Base-by-base conservation (phyloP, 2,329 filamentous ascomycete species). In the Elsinoe perseae region DNA sequence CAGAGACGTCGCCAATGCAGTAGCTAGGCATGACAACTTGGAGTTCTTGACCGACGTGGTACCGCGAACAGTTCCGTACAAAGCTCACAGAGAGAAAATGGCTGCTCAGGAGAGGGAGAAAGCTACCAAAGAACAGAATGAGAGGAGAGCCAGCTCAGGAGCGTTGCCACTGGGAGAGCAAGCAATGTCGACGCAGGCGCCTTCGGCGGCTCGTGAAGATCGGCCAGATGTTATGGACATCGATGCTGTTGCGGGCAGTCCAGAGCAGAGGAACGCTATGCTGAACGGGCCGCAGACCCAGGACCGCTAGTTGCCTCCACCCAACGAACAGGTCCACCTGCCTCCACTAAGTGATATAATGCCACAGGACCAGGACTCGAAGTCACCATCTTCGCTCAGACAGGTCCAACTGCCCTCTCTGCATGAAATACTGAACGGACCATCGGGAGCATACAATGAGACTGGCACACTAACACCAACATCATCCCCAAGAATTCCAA, bases 11-110 rank as follows among this genome's bases (percentile, higher is more conserved):
- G 89, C 91, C 63, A 87, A 83, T 65, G 92, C 93, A 25, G 85
- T 97, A 56, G 82, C 87, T 6, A 86, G 89, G 68, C 84, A 90
- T 60, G 93, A 97, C 71, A 95, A 95, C 69, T 85, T 98, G 53
- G 91, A 98, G 70, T 98, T 98, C 68, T 81, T 98, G 12, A 80
- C 87, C 60, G 93, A 98, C 71, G 82, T 95, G 23, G 87, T 96
- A 34, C 93, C 93, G 57, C 87, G 86, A 69, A 96, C 91, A 1
- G 81, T 85, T 4, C 84, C 88, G 14, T 95, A 84, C 75, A 88
- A 87, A 68, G 81, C 87, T 63, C 81, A 87, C 73, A 92, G 90
- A 74, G 83, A 83, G 62, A 74, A 71, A 65, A 72, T 72, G 59
- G 78, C 77, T 5, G 78, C 77, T 6, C 73, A 74, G 61, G 64